Conservation (phyloP, 1,284 basidiomycete species). For the Ganoderma lucidum region DNA sequence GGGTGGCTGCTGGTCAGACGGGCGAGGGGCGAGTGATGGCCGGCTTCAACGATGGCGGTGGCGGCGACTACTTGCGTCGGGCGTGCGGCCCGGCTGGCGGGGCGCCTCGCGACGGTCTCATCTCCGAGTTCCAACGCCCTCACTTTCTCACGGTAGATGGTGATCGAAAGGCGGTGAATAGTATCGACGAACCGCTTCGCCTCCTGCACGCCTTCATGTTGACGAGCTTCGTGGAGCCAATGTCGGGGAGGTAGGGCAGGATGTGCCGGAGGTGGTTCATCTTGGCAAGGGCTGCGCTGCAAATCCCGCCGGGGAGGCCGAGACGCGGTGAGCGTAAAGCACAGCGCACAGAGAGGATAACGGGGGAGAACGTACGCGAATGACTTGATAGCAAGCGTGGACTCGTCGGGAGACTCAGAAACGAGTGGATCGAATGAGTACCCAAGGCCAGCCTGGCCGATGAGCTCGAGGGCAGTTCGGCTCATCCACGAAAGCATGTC, state of each 20-base stretch:
- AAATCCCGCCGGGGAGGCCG: neutral
- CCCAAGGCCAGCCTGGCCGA: constrained; percentile 42
- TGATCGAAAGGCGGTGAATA: constrained; percentile 27
- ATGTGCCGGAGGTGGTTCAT: constrained; percentile 16
- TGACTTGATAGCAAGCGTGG: constrained; percentile 34
- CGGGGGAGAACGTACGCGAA: constrained; percentile 30
- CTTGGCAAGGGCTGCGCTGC: constrained; percentile 17
- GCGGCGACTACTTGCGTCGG: constrained; percentile 14
- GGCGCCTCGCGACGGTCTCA: constrained; percentile 25
- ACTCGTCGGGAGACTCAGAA: constrained; percentile 29
- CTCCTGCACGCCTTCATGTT: constrained; percentile 24
- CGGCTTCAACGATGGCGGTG: constrained; percentile 28
- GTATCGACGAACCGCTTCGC: constrained; percentile 30
- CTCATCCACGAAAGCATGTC: constrained; percentile 41
- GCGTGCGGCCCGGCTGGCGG: neutral
- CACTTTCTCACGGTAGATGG: constrained; percentile 37
- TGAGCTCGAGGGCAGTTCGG: constrained; percentile 41
- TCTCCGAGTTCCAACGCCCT: constrained; percentile 36
- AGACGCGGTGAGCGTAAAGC: neutral
- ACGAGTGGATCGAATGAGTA: constrained; percentile 41
- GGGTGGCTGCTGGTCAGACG: neutral
- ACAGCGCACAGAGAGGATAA: too few relatives aligned
- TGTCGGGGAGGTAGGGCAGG: constrained; percentile 18
- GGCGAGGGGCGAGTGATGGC: constrained; percentile 18
- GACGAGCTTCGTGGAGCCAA: constrained; percentile 19